Conservation (phyloP, 1,284 basidiomycete genomes). For the Gymnopus androsaceus region DNA sequence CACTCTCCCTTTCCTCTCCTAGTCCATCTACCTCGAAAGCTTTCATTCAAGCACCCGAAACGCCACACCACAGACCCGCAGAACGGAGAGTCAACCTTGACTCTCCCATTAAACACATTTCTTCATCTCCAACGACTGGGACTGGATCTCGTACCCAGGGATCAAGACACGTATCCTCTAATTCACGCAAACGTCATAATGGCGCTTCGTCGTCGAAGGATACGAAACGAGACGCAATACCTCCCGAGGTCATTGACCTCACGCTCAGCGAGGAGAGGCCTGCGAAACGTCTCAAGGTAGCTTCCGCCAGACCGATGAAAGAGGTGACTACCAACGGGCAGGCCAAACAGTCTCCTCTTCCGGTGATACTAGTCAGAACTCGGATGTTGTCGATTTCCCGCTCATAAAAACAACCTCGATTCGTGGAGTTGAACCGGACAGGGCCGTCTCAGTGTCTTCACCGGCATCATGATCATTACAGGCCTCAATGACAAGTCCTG, state of each 20-base stretch:
- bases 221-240: not conserved
- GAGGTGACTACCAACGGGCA: not conserved
- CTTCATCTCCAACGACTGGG: not conserved
- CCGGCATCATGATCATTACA: no score
- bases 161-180: not conserved
- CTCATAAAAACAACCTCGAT: no score
- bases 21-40: not conserved
- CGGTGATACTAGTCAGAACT: not conserved
- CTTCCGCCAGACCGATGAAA: not conserved
- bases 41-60: not conserved
- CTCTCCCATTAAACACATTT: slow-evolving; percentile 4
- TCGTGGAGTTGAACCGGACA: no score
- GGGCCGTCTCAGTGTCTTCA: no score
- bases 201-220: not conserved
- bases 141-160: not conserved
- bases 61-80: not conserved
- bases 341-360: not conserved
- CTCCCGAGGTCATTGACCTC: not conserved
- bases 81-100: not conserved
- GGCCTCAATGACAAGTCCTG: not conserved
- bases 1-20: not conserved
- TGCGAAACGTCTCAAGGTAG: not conserved
- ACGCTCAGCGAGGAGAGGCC: not conserved
- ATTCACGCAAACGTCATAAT: not conserved
- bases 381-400: no score